phyloP scores from a whole-genome alignment of 2,329 filamentous ascomycete genomes.

The Ceratocystis eucalypticola region DNA sequence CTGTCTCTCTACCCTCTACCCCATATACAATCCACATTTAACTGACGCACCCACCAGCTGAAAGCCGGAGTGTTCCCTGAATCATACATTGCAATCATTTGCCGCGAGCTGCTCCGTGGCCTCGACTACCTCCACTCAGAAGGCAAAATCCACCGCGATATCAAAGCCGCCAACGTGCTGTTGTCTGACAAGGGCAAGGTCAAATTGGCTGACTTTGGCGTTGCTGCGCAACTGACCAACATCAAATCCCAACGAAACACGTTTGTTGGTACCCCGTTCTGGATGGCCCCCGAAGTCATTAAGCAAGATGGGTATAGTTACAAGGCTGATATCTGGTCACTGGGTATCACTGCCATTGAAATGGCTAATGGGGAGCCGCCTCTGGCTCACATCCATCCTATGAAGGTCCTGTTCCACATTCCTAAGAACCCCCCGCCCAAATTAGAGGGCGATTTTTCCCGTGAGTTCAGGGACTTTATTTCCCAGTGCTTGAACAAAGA shows the following conservation, averaged over 20 bases:
- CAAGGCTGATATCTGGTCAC: conserved; percentile 86
- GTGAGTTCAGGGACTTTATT: conserved; percentile 89
- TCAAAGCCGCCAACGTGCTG: conserved; percentile 93
- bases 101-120: conserved; percentile 76
- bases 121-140: conserved; percentile 88
- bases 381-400: conserved; percentile 70
- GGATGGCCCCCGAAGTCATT: conserved; percentile 94
- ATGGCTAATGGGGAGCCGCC: conserved; percentile 82
- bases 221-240: conserved; percentile 89
- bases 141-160: conserved; percentile 91
- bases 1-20: not conserved
- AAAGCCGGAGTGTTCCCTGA: conserved; percentile 85
- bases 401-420: conserved; percentile 87
- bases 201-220: conserved; percentile 93
- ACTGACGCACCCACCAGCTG: conserved; percentile 39
- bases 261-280: conserved; percentile 93
- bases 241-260: conserved; percentile 97
- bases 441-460: conserved; percentile 74
- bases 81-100: conserved; percentile 84
- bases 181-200: conserved; percentile 82
- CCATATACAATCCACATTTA: conserved; percentile 18
- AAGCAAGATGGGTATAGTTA: conserved; percentile 73
- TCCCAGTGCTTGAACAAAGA: conserved; percentile 85
- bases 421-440: conserved; percentile 76
- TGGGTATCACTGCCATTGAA: conserved; percentile 85